Conservation (phyloP, 2,329 filamentous ascomycete species). For the Coniochaeta pulveracea region DNA sequence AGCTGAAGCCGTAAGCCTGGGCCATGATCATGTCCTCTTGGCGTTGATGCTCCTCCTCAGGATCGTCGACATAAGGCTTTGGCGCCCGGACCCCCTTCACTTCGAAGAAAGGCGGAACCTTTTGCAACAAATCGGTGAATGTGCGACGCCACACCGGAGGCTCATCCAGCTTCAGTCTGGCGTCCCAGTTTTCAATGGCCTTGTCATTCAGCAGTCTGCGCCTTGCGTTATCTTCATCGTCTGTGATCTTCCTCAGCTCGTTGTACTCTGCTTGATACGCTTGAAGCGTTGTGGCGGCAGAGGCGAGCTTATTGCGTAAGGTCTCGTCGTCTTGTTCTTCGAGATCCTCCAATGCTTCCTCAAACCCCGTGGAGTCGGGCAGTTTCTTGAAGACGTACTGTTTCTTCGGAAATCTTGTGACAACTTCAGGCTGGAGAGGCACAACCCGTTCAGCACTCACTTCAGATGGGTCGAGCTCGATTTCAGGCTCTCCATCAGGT, state of each 20-base stretch:
- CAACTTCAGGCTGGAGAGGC: conserved; percentile 13
- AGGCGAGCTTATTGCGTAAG: conserved; percentile 30
- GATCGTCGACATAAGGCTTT: conserved; percentile 27
- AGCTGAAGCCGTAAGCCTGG: conserved; percentile 48
- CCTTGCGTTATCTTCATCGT: conserved; percentile 45
- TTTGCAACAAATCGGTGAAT: conserved; percentile 30
- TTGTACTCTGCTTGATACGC: conserved; percentile 44
- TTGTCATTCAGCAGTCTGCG: conserved; percentile 36
- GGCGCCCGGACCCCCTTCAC: conserved; percentile 41
- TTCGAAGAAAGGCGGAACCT: conserved; percentile 29
- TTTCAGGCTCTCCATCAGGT: conserved; percentile 6
- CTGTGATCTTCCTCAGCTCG: conserved; percentile 35
- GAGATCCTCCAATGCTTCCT: conserved; percentile 34
- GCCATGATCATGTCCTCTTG: conserved; percentile 48
- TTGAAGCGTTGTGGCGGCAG: conserved; percentile 32
- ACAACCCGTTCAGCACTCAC: no score
- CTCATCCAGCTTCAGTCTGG: conserved; percentile 17
- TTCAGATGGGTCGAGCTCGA: conserved; percentile 7
- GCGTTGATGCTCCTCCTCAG: conserved; percentile 30
- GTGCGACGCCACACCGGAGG: conserved; percentile 12
- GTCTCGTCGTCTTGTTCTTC: conserved; percentile 36
- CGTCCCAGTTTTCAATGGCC: conserved; percentile 21
- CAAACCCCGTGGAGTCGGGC: conserved; percentile 36
- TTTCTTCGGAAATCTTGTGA: conserved; percentile 15
- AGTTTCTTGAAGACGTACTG: conserved; percentile 38